Conservation (phyloP, 805 yeast species). For the Candida ipomoeae region DNA sequence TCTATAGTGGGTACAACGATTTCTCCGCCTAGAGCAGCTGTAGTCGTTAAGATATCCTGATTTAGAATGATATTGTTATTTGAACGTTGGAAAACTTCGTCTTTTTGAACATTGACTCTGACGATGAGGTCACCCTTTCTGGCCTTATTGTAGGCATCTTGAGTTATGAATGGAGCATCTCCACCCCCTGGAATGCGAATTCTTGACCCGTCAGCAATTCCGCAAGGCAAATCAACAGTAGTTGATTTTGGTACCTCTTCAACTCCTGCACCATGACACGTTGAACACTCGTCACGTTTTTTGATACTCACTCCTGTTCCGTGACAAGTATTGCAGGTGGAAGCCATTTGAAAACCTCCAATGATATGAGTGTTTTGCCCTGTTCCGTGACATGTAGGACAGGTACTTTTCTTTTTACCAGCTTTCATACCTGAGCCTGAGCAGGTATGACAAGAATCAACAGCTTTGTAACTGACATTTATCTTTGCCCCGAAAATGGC, state of each 20-base stretch:
- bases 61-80: conserved; percentile 63
- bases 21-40: conserved; percentile 94
- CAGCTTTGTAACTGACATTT: conserved; percentile 63
- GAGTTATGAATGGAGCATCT: conserved; percentile 74
- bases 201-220: conserved; percentile 81
- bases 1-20: conserved; percentile 87
- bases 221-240: conserved; percentile 81
- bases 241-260: conserved; percentile 63
- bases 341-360: conserved; percentile 96
- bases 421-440: conserved; percentile 79
- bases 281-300: conserved; percentile 61
- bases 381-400: conserved; percentile 86
- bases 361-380: conserved; percentile 84
- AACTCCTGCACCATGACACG: conserved; percentile 91
- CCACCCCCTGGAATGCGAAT: conserved; percentile 86
- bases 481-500: conserved; percentile 76
- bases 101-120: conserved; percentile 72
- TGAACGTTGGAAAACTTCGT: conserved; percentile 62
- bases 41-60: conserved; percentile 80
- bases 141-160: conserved; percentile 63
- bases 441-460: conserved; percentile 77
- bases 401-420: conserved; percentile 71
- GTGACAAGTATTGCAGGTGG: conserved; percentile 82
- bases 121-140: conserved; percentile 86
- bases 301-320: conserved; percentile 84